A percentile compares a stretch with the other conserved stretches of the same genome.
Evolutionary conservation across 176 grass and related monocot genomes (phyloP).

Genomic region (Rhipidocladum racemiflorum): DNA sequence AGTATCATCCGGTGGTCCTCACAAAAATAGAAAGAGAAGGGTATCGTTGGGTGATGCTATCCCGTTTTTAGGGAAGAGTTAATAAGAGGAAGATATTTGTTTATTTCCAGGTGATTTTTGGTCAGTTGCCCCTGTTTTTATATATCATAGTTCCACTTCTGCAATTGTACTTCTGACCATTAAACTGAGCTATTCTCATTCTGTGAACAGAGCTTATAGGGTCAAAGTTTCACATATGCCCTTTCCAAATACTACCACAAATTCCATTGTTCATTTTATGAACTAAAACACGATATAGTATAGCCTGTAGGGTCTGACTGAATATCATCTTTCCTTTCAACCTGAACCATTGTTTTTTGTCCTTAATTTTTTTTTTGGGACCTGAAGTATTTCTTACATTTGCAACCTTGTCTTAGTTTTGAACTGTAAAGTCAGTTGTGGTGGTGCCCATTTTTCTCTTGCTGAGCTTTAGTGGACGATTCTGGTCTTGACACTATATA

Average conservation of each 20-base stretch:
- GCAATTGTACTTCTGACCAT: neutral
- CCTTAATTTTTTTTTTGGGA: neutral
- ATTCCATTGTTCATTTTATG: neutral
- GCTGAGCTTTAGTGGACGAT: neutral
- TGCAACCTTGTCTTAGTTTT: neutral
- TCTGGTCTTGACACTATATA: slow-evolving; percentile 18
- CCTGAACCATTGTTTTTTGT: neutral
- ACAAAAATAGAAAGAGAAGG: neutral
- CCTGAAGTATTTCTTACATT: neutral
- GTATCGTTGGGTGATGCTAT: neutral
- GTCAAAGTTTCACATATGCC: neutral
- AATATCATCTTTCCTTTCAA: neutral
- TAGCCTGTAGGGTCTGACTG: neutral
- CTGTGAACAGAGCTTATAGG: neutral
- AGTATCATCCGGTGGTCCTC: neutral
- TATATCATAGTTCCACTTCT: neutral
- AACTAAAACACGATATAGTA: neutral
- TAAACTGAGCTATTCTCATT: neutral
- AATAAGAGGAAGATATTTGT: neutral
- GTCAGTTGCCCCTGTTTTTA: neutral
- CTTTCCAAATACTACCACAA: neutral
- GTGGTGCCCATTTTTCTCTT: slow-evolving; percentile 11
- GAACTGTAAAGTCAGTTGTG: slow-evolving; percentile 11
- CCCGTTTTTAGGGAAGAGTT: neutral
- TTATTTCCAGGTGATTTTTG: neutral